Percentiles rank a stretch among this genome's conserved stretches.
These are phyloP conservation scores for Septoria petroselini DNA, from an alignment of 2,329 filamentous ascomycete species.

Conservation along the genomic window DNA sequence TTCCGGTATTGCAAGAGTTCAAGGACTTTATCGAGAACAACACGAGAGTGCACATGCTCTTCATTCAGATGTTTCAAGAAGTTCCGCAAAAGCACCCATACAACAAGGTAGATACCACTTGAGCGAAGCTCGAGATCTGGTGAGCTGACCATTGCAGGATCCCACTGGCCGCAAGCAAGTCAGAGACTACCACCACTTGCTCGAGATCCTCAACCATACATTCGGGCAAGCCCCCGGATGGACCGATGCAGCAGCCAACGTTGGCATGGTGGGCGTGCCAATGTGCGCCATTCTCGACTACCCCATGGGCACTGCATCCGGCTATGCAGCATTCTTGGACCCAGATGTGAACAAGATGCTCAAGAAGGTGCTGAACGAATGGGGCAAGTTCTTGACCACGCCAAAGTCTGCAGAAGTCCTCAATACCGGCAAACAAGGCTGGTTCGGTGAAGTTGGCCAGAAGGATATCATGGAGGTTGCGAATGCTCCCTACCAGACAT, in stretches of 20 bases:
- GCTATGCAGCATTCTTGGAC: slow-evolving; percentile 55
- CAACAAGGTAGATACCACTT: slow-evolving; percentile 32
- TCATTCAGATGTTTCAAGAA: slow-evolving; percentile 62
- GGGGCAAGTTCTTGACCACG: slow-evolving; percentile 42
- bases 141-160: slow-evolving; percentile 52
- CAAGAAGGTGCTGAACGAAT: slow-evolving; percentile 52
- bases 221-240: slow-evolving; percentile 43
- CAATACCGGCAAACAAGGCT: slow-evolving; percentile 38
- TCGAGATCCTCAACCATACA: slow-evolving; percentile 61
- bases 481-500: slow-evolving; percentile 32
- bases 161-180: slow-evolving; percentile 62
- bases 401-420: slow-evolving; percentile 41
- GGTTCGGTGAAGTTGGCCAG: slow-evolving; percentile 43
- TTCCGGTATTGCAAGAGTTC: slow-evolving; percentile 63
- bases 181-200: slow-evolving; percentile 64
- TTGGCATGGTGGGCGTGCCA: slow-evolving; percentile 54
- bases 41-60: slow-evolving; percentile 62
- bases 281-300: slow-evolving; percentile 59
- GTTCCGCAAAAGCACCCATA: slow-evolving; percentile 62
- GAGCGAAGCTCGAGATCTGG: neutral
- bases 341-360: slow-evolving; percentile 52
- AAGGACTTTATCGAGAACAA: slow-evolving; percentile 63
- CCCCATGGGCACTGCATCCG: slow-evolving; percentile 56
- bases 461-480: slow-evolving; percentile 39
- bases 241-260: slow-evolving; percentile 40